phyloP scores from a whole-genome alignment of 768 basidiomycete species.

The Kwoniella dendrophila region DNA sequence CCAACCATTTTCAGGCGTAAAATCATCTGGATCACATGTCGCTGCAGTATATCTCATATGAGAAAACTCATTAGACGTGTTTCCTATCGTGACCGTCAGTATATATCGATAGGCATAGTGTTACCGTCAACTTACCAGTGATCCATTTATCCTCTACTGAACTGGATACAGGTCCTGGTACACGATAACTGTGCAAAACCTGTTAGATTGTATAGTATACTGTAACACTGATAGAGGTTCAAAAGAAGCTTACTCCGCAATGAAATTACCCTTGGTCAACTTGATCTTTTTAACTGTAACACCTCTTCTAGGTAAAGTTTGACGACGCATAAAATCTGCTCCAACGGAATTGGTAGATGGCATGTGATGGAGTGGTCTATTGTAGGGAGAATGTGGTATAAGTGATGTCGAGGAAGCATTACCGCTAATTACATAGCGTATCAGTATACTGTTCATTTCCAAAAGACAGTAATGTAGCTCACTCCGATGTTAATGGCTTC shows the following conservation, averaged over 20 bases:
- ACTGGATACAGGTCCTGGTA: conserved; percentile 78
- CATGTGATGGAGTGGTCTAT: conserved; percentile 6
- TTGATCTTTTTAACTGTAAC: conserved; percentile 87
- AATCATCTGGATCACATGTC: conserved; percentile 52
- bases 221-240: background rate
- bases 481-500: conserved; percentile 41
- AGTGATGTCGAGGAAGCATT: conserved; percentile 12
- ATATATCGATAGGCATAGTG: background rate
- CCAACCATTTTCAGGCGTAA: conserved; percentile 68
- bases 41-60: conserved; percentile 56
- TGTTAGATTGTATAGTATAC: background rate
- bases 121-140: conserved; percentile 32
- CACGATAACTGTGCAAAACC: conserved; percentile 64
- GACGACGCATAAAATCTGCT: conserved; percentile 63
- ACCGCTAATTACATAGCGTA: background rate
- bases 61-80: conserved; percentile 86
- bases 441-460: background rate
- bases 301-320: conserved; percentile 81
- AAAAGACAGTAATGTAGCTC: background rate
- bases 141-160: conserved; percentile 80
- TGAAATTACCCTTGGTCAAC: conserved; percentile 87
- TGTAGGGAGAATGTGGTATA: conserved; percentile 6
- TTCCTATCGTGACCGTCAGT: conserved; percentile 35
- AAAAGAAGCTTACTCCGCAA: conserved; percentile 63
- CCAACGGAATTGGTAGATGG: conserved; percentile 37